Evolutionary conservation across 2,329 filamentous ascomycete genomes (phyloP), one percentile per base, ranked within the genome.

Genomic region (Aspergillus latus): DNA sequence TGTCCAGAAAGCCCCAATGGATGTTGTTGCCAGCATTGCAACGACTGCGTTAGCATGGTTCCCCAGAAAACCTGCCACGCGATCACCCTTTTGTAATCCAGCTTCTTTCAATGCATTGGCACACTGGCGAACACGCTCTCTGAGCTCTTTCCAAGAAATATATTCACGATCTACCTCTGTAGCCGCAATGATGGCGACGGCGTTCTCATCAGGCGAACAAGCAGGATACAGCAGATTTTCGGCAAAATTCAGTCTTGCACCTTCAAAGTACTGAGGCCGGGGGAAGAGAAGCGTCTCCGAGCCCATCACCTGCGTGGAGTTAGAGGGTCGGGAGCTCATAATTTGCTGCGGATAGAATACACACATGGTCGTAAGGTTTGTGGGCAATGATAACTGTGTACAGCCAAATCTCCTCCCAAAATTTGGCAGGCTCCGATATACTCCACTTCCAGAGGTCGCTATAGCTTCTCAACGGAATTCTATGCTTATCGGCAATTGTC

Each of bases 1-100:
- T 0, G 92, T 96, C 93, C 93, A 97, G 37, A 96, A 84, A 13
- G 89, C 92, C 30, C 94, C 94, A 2, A 97, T 73, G 1, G 90
- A 86, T 0, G 91, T 87, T 0, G 91, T 84, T 1, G 90, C 89
- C 32, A 99, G 81, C 87, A 96, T 94, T 16, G 91, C 90, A 9
- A 97, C 86, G 16, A 97, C 77, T 0, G 92, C 89, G 71, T 96
- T 89, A 5, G 85, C 85, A 71, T 97, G 92, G 68, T 99, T 97
- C 21, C 90, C 93, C 11, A 97, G 85, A 69, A 92, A 96, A 7
- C 84, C 85, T 21, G 83, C 85, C 10, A 88, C 81, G 46, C 85
- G 77, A 61, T 88, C 85, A 1, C 83, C 84, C 46, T 77, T 69
- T 57, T 80, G 73, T 34, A 97, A 67, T 0, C 88, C 89, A 1